phyloP scores from a whole-genome alignment of 176 grass and related monocot species.

The Hsuehochloa calcarea region DNA sequence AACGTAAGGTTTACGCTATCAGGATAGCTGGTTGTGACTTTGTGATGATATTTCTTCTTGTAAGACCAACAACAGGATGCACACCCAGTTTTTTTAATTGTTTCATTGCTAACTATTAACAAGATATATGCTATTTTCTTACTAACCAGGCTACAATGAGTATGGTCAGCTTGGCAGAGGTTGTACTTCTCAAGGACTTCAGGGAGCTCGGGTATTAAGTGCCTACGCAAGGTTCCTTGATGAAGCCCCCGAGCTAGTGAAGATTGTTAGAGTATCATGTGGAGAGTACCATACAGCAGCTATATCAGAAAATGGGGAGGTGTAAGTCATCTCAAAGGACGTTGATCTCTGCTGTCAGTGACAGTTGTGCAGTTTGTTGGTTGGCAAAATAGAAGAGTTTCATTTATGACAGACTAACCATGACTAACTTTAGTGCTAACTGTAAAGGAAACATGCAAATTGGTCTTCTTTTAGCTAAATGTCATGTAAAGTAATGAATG shows the following conservation, averaged over 20 bases:
- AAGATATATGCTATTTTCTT: slow-evolving; percentile 48
- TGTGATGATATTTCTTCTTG: slow-evolving; percentile 14
- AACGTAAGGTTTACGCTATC: neutral
- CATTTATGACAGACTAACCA: slow-evolving; percentile 5
- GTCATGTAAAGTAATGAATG: neutral
- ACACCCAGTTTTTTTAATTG: slow-evolving; percentile 2
- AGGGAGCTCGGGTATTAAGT: slow-evolving; percentile 78
- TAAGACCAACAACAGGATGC: neutral
- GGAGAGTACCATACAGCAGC: slow-evolving; percentile 97
- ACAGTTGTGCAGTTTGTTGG: slow-evolving; percentile 45
- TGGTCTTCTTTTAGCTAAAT: neutral
- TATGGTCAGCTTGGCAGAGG: slow-evolving; percentile 98
- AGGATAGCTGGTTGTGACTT: slow-evolving; percentile 26
- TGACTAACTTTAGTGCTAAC: slow-evolving; percentile 32
- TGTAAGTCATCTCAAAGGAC: slow-evolving; percentile 84
- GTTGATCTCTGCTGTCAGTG: slow-evolving; percentile 50
- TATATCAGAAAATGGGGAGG: slow-evolving; percentile 88
- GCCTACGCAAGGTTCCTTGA: slow-evolving; percentile 92
- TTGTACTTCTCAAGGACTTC: slow-evolving; percentile 87
- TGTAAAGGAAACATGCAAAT: neutral
- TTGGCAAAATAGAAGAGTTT: slow-evolving; percentile 40
- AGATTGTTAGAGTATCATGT: slow-evolving; percentile 75
- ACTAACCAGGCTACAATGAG: slow-evolving; percentile 98
- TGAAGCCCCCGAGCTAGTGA: slow-evolving; percentile 86
- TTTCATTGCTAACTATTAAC: slow-evolving; percentile 37